Conservation (phyloP, 495 filamentous ascomycete species). For the Xylaria longipes region DNA sequence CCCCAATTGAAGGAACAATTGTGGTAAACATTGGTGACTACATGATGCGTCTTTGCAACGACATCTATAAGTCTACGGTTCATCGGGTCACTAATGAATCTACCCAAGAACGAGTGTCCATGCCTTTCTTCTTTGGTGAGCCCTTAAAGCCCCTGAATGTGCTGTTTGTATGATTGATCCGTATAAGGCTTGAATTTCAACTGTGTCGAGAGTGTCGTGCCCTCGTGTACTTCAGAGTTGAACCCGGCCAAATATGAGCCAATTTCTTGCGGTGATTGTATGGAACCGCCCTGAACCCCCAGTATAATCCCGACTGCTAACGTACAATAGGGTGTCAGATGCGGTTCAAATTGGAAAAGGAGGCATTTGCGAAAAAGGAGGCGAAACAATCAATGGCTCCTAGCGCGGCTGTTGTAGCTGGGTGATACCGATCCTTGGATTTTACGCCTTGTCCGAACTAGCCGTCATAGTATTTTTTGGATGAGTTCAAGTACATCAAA, state of each 20-base stretch:
- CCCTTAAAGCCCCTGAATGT: neutral
- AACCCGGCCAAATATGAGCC: slow-evolving; percentile 64
- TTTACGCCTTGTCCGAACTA: neutral
- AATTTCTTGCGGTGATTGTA: slow-evolving; percentile 59
- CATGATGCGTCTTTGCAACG: slow-evolving; percentile 67
- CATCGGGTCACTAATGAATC: slow-evolving; percentile 62
- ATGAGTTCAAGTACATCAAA: slow-evolving; percentile 84
- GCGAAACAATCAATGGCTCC: slow-evolving; percentile 37
- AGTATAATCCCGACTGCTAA: slow-evolving; percentile 14
- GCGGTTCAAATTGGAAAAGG: slow-evolving; percentile 45
- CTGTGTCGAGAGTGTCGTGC: slow-evolving; percentile 55
- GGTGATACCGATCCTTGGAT: slow-evolving; percentile 11
- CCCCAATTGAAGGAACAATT: slow-evolving; percentile 62
- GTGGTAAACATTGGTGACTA: slow-evolving; percentile 73
- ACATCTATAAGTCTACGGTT: slow-evolving; percentile 64
- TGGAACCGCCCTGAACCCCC: slow-evolving; percentile 17
- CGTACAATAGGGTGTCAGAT: slow-evolving; percentile 43
- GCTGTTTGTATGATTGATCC: slow-evolving; percentile 11
- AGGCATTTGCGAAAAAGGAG: slow-evolving; percentile 42
- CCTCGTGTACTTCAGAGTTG: slow-evolving; percentile 58
- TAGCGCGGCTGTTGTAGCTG: slow-evolving; percentile 44
- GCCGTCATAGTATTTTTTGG: slow-evolving; percentile 58
- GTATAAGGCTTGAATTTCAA: slow-evolving; percentile 54
- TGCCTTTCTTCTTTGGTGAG: slow-evolving; percentile 67
- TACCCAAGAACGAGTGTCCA: slow-evolving; percentile 56